Evolutionary conservation across 164 flowering plant species (phyloP), one percentile per base, ranked within the genome.

Genomic region (Taxillus chinensis): DNA sequence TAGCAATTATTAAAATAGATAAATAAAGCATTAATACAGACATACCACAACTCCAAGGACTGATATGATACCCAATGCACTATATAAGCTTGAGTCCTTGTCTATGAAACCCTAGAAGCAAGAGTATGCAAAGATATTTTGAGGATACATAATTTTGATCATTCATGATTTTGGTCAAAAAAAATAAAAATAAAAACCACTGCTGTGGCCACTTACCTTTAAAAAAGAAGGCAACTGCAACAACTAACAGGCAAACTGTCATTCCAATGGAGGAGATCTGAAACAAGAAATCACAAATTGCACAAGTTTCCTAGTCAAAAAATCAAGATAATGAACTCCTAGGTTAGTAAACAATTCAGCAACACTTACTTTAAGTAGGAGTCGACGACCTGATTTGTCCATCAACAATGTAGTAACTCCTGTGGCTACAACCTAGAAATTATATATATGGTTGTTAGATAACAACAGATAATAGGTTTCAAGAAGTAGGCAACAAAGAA

Each of bases 1-100:
- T 27, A 27, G 27, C 27, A 27, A 27, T 0, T 27, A 27, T 27
- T 27, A 27, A 27, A 0, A 55, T 46, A 48, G 50, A 59, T 56
- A 7, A 16, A 10, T 40, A 15, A 46, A 5, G 14, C 57, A 9
- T 6, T 43, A 6, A 43, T 4, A 65, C 43, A 51, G 27, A 61
- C 88, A 62, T 88, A 92, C 98, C 95, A 92, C 89, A 59, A 92
- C 86, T 57, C 98, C 98, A 75, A 83, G 84, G 5, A 90, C 78
- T 38, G 97, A 75, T 10, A 86, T 7, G 60, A 85, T 77, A 59
- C 82, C 73, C 78, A 86, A 53, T 42, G 77, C 46, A 58, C 75
- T 68, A 61, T 85, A 80, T 16, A 78, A 38, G 41, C 61, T 72
- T 48, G 97, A 85, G 64, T 75, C 86, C 14, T 62, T 70, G 0